Percentiles rank a stretch among this genome's conserved stretches.
Evolutionary conservation across 1,284 basidiomycete species (phyloP).

Genomic region (Irpex sp.): DNA sequence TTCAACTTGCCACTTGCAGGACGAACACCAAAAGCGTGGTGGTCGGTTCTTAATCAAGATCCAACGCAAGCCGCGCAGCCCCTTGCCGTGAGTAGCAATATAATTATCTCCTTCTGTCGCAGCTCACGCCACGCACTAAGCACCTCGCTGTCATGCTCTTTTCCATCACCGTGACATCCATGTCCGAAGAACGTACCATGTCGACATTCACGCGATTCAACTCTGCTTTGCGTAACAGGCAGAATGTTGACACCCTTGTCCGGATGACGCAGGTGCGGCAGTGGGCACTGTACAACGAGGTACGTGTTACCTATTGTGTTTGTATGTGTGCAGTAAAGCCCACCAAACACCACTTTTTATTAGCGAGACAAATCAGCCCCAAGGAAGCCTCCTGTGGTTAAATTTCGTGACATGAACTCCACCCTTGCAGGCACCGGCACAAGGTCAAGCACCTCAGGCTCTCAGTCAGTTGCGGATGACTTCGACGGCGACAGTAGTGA

Average conservation of each 20-base stretch:
- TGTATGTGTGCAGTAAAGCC: too few relatives aligned
- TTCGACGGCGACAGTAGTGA: too few relatives aligned
- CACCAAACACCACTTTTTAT: too few relatives aligned
- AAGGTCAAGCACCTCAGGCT: too few relatives aligned
- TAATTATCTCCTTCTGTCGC: background rate
- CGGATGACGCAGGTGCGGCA: conserved; percentile 26
- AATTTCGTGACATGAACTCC: too few relatives aligned
- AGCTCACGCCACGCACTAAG: background rate
- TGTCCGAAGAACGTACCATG: conserved; percentile 36
- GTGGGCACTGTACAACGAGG: too few relatives aligned
- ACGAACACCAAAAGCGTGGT: background rate
- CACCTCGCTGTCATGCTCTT: conserved; percentile 29
- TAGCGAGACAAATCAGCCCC: too few relatives aligned
- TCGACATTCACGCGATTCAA: conserved; percentile 36
- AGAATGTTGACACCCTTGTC: conserved; percentile 24
- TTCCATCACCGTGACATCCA: conserved; percentile 33
- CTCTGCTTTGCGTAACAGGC: conserved; percentile 22
- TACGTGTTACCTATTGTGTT: too few relatives aligned
- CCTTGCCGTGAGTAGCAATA: conserved; percentile 1
- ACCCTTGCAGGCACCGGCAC: too few relatives aligned
- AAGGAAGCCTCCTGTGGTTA: too few relatives aligned
- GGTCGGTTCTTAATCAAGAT: background rate
- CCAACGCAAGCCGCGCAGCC: background rate
- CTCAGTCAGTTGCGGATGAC: too few relatives aligned
- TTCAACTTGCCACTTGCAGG: background rate